Evolutionary conservation across 2,329 filamentous ascomycete genomes (phyloP).

Genomic region (Aspergillus japonicus): DNA sequence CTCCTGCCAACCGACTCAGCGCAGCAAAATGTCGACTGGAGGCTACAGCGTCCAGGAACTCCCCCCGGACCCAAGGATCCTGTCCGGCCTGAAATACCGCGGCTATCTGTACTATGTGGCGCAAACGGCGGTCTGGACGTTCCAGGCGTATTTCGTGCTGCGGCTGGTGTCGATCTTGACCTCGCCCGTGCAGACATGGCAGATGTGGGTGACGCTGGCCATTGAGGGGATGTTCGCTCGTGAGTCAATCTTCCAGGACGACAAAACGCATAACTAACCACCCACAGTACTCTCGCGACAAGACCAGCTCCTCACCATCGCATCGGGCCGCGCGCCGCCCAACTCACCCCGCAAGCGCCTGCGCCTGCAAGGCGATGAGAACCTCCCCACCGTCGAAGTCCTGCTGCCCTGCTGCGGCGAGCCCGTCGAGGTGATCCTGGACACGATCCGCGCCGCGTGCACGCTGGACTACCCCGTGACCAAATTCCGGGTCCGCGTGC

Average conservation of each 20-base stretch:
- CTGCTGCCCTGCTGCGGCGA: slow-evolving; percentile 61
- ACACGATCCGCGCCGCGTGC: slow-evolving; percentile 57
- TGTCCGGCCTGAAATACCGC: slow-evolving; percentile 18
- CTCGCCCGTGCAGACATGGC: slow-evolving; percentile 19
- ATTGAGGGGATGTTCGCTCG: slow-evolving; percentile 27
- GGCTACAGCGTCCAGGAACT: slow-evolving; percentile 23
- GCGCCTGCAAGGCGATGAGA: slow-evolving; percentile 35
- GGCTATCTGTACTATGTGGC: slow-evolving; percentile 18
- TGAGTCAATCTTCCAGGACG: slow-evolving; percentile 10
- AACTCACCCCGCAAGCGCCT: slow-evolving; percentile 20
- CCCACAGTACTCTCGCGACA: slow-evolving; percentile 22
- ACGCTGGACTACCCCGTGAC: slow-evolving; percentile 56
- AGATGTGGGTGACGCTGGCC: slow-evolving; percentile 27
- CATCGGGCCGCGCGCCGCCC: slow-evolving; percentile 13
- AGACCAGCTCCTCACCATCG: slow-evolving; percentile 26
- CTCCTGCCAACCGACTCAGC: background rate
- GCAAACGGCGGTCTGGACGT: slow-evolving; percentile 18
- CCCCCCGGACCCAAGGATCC: slow-evolving; percentile 17
- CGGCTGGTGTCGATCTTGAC: slow-evolving; percentile 18
- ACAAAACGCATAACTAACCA: background rate
- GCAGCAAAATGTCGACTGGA: slow-evolving; percentile 10
- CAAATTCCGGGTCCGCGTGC: slow-evolving; percentile 54
- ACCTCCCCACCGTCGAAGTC: slow-evolving; percentile 55
- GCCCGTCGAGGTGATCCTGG: slow-evolving; percentile 55
- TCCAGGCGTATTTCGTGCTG: slow-evolving; percentile 21